These are phyloP conservation scores for Drosera spatulata DNA, from an alignment of 179 eudicot genomes.

Conservation along the genomic window DNA sequence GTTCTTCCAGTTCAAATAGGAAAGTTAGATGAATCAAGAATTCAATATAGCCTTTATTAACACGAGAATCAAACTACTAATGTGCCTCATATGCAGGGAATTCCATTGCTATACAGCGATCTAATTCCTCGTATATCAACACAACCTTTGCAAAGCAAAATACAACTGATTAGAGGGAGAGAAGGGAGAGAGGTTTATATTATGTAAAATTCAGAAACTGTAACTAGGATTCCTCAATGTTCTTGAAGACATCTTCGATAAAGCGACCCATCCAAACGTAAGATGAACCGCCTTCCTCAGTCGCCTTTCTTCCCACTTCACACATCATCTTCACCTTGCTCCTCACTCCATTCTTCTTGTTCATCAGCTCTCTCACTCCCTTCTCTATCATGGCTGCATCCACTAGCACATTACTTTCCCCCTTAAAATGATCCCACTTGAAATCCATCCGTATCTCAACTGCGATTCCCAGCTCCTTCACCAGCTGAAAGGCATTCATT, in stretches of 20 bases:
- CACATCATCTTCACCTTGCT: not conserved
- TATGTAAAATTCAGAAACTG: no score
- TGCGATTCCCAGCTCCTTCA: constrained; percentile 2
- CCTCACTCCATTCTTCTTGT: not conserved
- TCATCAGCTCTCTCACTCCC: not conserved
- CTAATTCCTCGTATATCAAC: no score
- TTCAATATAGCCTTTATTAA: no score
- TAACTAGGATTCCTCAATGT: not conserved
- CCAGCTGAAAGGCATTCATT: constrained; percentile 2
- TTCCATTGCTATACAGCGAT: no score
- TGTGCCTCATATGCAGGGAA: no score
- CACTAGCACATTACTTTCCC: not conserved
- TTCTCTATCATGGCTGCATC: constrained; percentile 1
- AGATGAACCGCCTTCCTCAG: not conserved
- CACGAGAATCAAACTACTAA: no score
- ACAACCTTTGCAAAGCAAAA: no score
- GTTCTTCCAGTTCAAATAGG: no score
- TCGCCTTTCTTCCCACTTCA: not conserved
- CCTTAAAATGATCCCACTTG: not conserved
- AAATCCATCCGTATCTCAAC: constrained; percentile 3
- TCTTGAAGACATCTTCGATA: not conserved
- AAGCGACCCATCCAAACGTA: not conserved
- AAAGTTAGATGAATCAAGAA: no score
- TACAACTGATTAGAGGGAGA: no score
- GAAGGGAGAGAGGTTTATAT: no score